Evolutionary conservation across 2,329 filamentous ascomycete genomes (phyloP).

Genomic region (Penicillium sclerotigenum): DNA sequence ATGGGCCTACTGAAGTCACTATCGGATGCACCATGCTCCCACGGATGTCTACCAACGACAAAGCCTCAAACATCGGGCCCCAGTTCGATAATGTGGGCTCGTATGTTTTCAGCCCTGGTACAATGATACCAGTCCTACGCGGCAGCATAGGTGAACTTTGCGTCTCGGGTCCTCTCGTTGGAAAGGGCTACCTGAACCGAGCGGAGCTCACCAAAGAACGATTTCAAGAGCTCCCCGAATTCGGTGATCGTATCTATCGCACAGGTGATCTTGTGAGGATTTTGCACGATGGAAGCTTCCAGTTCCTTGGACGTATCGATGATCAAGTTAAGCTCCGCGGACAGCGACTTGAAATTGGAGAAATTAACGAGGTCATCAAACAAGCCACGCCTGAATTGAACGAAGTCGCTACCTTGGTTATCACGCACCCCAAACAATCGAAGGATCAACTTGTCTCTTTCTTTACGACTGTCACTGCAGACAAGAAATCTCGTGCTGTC

Average conservation of each 20-base stretch:
- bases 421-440: constrained; percentile 67
- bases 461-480: constrained; percentile 39
- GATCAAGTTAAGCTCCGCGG: constrained; percentile 90
- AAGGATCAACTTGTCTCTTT: constrained; percentile 84
- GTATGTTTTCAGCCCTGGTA: constrained; percentile 69
- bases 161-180: constrained; percentile 80
- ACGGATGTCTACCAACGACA: constrained; percentile 72
- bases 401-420: constrained; percentile 74
- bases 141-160: constrained; percentile 86
- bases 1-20: constrained; percentile 88
- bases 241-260: constrained; percentile 68
- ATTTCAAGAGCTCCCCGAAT: constrained; percentile 64
- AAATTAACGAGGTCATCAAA: constrained; percentile 83
- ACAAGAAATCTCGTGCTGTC: constrained; percentile 18
- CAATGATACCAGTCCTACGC: constrained; percentile 67
- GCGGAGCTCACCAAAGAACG: constrained; percentile 71
- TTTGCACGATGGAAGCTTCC: constrained; percentile 74
- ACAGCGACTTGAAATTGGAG: constrained; percentile 82
- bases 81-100: constrained; percentile 87
- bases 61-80: constrained; percentile 81
- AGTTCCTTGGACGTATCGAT: constrained; percentile 83
- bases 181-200: constrained; percentile 82
- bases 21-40: constrained; percentile 89
- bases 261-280: constrained; percentile 86
- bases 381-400: constrained; percentile 55